Conservation (phyloP, 2,329 filamentous ascomycete species). For the Malbranchea cinnamomea region DNA sequence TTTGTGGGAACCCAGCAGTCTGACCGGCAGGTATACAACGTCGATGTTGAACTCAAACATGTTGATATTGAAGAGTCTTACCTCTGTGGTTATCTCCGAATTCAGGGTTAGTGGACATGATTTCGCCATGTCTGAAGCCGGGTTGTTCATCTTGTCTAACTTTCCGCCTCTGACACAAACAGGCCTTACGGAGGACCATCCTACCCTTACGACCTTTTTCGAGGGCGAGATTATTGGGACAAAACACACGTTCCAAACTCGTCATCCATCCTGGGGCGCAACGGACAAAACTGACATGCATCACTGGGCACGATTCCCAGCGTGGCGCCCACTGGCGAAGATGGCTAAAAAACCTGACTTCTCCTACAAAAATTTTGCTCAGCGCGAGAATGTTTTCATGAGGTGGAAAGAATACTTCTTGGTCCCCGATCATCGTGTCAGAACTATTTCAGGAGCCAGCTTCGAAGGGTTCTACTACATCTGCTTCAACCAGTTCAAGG, state of each 20-base stretch:
- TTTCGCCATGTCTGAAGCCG: not conserved
- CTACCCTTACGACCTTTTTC: constrained; percentile 95
- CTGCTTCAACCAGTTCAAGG: constrained; percentile 85
- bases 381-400: constrained; percentile 91
- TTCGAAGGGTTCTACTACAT: constrained; percentile 99
- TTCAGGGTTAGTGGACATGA: constrained; percentile 53
- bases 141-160: not conserved
- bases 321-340: constrained; percentile 64
- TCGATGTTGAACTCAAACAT: constrained; percentile 93
- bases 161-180: constrained; percentile 6
- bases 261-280: constrained; percentile 81
- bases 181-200: constrained; percentile 91
- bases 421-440: constrained; percentile 84
- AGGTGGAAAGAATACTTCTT: constrained; percentile 98
- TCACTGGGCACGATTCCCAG: constrained; percentile 83
- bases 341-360: constrained; percentile 44
- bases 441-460: constrained; percentile 82
- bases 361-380: constrained; percentile 52
- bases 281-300: constrained; percentile 80
- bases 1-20: constrained; percentile 88
- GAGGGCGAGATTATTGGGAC: constrained; percentile 95
- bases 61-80: constrained; percentile 91
- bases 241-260: constrained; percentile 86
- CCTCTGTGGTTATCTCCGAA: constrained; percentile 85
- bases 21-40: constrained; percentile 82